These are phyloP conservation scores for Penicillium cosmopolitanum DNA, from an alignment of 495 filamentous ascomycete species.

Conservation along the genomic window DNA sequence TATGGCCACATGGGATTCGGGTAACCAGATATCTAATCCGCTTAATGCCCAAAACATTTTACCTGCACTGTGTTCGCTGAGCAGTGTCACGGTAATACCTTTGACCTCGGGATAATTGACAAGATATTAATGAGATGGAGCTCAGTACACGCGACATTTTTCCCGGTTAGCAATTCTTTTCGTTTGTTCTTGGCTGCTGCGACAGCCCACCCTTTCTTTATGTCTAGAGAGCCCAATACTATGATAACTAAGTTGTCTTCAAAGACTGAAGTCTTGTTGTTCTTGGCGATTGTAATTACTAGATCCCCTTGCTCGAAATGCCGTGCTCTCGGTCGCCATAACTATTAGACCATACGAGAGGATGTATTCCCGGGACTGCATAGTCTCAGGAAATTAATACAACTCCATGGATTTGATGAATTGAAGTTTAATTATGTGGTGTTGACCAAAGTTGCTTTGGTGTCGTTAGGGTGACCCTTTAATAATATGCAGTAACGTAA, in stretches of 20 bases:
- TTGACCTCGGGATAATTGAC: neutral
- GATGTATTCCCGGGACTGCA: no score
- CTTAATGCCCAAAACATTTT: constrained; percentile 8
- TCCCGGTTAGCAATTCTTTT: neutral
- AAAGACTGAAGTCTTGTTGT: no score
- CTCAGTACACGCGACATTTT: neutral
- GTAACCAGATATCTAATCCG: constrained; percentile 2
- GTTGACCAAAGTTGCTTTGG: no score
- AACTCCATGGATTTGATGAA: no score
- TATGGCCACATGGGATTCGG: neutral
- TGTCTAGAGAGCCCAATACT: neutral
- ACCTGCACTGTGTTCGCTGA: neutral
- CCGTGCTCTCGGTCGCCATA: no score
- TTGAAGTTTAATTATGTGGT: no score
- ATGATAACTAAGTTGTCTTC: neutral
- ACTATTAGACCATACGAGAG: no score
- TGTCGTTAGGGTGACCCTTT: no score
- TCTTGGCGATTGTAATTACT: no score
- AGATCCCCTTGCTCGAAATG: no score
- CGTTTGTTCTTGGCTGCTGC: neutral
- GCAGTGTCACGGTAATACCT: constrained; percentile 2
- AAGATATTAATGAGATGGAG: neutral
- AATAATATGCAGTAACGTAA: no score
- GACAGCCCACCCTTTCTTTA: neutral
- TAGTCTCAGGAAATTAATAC: no score